Evolutionary conservation across 169 alveolate genomes (phyloP).

Genomic region (Neospora caninum): DNA sequence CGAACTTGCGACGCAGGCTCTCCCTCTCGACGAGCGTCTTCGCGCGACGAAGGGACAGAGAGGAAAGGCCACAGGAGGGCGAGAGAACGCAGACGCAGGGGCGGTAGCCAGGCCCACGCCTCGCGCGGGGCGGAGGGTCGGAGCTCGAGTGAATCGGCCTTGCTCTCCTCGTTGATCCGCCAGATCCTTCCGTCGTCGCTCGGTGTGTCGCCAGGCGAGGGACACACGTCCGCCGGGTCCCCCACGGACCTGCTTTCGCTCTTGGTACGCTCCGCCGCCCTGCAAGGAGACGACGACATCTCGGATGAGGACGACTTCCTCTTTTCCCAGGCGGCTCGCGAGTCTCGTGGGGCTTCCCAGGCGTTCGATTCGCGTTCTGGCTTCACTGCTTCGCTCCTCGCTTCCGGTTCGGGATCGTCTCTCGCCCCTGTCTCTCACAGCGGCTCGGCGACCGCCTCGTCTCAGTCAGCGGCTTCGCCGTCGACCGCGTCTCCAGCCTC

Average conservation of each 20-base stretch:
- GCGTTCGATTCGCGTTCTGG: neutral
- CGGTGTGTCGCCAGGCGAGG: neutral
- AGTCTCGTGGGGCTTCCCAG: neutral
- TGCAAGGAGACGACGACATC: neutral
- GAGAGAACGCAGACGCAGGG: neutral
- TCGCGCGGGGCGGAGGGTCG: constrained; percentile 18
- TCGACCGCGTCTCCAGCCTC: neutral
- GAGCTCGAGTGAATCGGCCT: neutral
- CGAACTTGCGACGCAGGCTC: neutral
- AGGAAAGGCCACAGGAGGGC: neutral
- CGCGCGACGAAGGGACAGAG: neutral
- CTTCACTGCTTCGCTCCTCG: neutral
- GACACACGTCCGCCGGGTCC: neutral
- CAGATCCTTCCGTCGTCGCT: neutral
- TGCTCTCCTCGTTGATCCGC: neutral
- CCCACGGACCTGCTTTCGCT: neutral
- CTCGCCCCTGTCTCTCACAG: neutral
- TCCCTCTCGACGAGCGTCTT: neutral
- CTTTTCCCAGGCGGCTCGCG: neutral
- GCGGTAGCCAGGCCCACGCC: neutral
- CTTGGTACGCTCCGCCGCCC: neutral
- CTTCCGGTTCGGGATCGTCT: neutral
- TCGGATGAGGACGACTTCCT: neutral
- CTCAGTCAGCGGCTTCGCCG: neutral
- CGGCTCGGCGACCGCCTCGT: neutral